These are phyloP conservation scores for Gliomastix tumulicola DNA, from an alignment of 2,329 filamentous ascomycete genomes.

Conservation along the genomic window DNA sequence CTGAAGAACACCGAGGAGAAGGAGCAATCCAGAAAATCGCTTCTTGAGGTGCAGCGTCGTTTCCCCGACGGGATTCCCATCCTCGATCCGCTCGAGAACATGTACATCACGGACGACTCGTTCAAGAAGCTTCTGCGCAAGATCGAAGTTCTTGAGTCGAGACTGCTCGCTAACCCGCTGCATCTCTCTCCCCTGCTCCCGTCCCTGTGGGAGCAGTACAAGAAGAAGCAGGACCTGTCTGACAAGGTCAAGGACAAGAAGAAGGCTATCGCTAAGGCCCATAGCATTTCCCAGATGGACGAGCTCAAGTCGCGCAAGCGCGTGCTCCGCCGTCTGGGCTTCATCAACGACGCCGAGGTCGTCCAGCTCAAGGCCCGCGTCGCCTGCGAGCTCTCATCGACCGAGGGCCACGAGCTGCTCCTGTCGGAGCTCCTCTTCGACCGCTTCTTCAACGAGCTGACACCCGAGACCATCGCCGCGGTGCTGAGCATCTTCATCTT, in stretches of 20 bases:
- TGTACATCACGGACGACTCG: constrained; percentile 85
- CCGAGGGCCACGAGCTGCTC: constrained; percentile 83
- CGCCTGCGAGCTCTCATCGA: constrained; percentile 93
- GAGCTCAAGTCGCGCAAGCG: constrained; percentile 95
- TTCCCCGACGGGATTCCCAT: constrained; percentile 90
- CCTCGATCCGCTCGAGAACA: constrained; percentile 91
- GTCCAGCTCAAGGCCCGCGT: constrained; percentile 96
- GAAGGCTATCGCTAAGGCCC: constrained; percentile 76
- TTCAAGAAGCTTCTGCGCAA: constrained; percentile 93
- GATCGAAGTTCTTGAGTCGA: constrained; percentile 93
- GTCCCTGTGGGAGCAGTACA: constrained; percentile 82
- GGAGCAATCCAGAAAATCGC: constrained; percentile 57
- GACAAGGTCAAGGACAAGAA: constrained; percentile 83
- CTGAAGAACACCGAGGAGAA: constrained; percentile 60
- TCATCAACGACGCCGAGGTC: constrained; percentile 92
- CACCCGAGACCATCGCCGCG: constrained; percentile 79
- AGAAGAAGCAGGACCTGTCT: constrained; percentile 66
- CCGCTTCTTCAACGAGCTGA: constrained; percentile 93
- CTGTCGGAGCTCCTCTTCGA: constrained; percentile 93
- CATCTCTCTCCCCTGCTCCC: constrained; percentile 83
- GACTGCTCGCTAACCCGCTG: constrained; percentile 79
- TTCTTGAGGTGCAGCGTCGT: constrained; percentile 75
- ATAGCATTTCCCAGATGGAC: constrained; percentile 87
- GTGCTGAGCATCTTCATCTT: constrained; percentile 94
- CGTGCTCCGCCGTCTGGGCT: constrained; percentile 85